A percentile compares a stretch with the other conserved stretches of the same genome.
These are phyloP conservation scores for Diacronema lutheri DNA, from an alignment of 78 protist species.

Conservation along the genomic window DNA sequence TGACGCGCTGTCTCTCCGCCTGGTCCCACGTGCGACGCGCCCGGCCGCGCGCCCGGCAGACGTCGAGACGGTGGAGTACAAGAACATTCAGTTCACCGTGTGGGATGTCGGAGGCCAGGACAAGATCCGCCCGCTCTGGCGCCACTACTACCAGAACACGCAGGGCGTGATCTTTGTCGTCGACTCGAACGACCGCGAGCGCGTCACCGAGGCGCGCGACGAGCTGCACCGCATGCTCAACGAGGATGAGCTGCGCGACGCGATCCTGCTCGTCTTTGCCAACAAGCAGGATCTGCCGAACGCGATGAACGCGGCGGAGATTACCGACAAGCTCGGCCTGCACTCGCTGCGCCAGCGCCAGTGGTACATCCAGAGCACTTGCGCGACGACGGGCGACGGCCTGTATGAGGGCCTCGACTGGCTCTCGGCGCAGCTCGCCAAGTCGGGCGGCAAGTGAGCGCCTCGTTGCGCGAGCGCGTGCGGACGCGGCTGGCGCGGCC, in stretches of 20 bases:
- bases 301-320: constrained; percentile 91
- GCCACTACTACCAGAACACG: constrained; percentile 85
- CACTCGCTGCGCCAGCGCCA: constrained; percentile 83
- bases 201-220: constrained; percentile 62
- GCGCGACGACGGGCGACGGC: constrained; percentile 69
- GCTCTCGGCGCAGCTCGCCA: constrained; percentile 42
- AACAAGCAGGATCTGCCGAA: constrained; percentile 95
- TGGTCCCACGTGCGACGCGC: background rate
- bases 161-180: constrained; percentile 94
- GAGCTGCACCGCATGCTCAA: constrained; percentile 73
- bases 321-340: constrained; percentile 90
- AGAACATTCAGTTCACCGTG: constrained; percentile 71
- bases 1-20: background rate
- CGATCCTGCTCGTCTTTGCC: constrained; percentile 84
- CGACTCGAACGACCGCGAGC: constrained; percentile 85
- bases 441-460: background rate
- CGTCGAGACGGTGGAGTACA: constrained; percentile 84
- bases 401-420: constrained; percentile 85
- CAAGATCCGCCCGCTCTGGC: constrained; percentile 90
- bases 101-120: constrained; percentile 92
- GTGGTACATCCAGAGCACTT: constrained; percentile 71
- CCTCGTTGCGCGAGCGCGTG: too few relatives aligned
- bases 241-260: constrained; percentile 85
- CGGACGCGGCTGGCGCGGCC: too few relatives aligned
- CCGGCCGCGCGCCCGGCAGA: constrained; percentile 17